Base-by-base conservation (phyloP, 768 basidiomycete species). In the Panellus pusillus region DNA sequence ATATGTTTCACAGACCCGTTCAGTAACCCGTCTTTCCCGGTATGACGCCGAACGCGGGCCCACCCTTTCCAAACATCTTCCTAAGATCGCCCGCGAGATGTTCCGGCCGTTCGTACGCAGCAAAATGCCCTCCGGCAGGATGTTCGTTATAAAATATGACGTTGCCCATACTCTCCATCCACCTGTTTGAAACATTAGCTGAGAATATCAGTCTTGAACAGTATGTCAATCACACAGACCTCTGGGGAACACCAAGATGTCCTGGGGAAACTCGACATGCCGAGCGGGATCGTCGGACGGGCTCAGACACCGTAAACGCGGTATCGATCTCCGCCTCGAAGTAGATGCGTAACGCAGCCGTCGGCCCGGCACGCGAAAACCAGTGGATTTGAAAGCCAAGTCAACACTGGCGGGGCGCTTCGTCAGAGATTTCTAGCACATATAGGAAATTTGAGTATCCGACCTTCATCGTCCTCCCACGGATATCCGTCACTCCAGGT, bases 41-140 rank as follows among this genome's bases (percentile, higher is more conserved):
- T 12, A 54, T 46, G 9, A 53, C 67, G 20, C 66, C 65, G 38
- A 61, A 70, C 15, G 71, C 74, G 6, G 67, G 66, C 0, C 75
- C 72, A 14, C 63, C 68, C 38, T 65, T 71, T 35, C 65, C 68
- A 46, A 75, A 77, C 73, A 76, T 75, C 51, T 60, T 67, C n/a
- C 69, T 61, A 18, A 77, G 29, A 54, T 75, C 75, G 3, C 51
- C 63, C 1, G 55, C 73, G 15, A 77, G 62, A 2, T 59, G 61
- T 9, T 68, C 57, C 0, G 76, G 75, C 28, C 47, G 56, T 50
- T 77, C 76, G 42, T 67, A 55, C 0, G 73, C 65, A 4, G 73
- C 68, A 57, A 77, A 77, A 61, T 75, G 76, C 0, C 76, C 75
- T 1, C 76, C 76, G 3, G 48, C 50, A 4, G 44, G 43, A 31